Evolutionary conservation across 1,284 basidiomycete genomes (phyloP).

Genomic region (Microbotryum intermedium): DNA sequence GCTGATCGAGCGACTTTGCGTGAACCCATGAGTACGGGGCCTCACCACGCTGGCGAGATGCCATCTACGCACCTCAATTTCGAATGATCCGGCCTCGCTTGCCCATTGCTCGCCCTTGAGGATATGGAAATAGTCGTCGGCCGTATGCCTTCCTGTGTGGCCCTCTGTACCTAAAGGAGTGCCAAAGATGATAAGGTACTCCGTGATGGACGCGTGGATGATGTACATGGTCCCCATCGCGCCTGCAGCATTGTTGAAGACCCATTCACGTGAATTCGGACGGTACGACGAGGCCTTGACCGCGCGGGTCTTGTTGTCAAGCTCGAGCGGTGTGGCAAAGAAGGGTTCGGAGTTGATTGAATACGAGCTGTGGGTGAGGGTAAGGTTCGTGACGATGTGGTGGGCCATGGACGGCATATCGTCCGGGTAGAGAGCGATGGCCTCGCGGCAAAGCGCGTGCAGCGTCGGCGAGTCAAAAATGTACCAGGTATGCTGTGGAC

Average conservation of each 20-base stretch:
- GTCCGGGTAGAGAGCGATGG: constrained; percentile 52
- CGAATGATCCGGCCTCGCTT: constrained; percentile 67
- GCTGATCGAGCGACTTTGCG: constrained; percentile 27
- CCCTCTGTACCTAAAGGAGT: constrained; percentile 94
- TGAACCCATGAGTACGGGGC: not conserved
- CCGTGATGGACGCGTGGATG: constrained; percentile 63
- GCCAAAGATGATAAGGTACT: constrained; percentile 77
- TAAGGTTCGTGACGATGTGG: constrained; percentile 64
- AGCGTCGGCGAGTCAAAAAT: constrained; percentile 59
- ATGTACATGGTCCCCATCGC: constrained; percentile 98
- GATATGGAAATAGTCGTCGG: constrained; percentile 97
- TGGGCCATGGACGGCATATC: constrained; percentile 59
- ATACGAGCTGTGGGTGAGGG: constrained; percentile 39
- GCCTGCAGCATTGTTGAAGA: constrained; percentile 95
- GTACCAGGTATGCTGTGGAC: constrained; percentile 43
- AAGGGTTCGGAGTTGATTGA: constrained; percentile 47
- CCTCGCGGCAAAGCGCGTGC: constrained; percentile 60
- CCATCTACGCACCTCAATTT: constrained; percentile 54
- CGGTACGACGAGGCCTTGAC: constrained; percentile 17
- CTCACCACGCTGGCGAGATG: not conserved
- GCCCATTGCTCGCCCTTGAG: constrained; percentile 88
- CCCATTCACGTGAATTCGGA: constrained; percentile 61
- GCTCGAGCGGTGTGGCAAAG: constrained; percentile 11
- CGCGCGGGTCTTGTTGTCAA: not conserved
- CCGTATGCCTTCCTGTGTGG: constrained; percentile 85